Evolutionary conservation across 129 eudicot genomes (phyloP), one percentile per base, ranked within the genome.

Genomic region (Lactuca sativa): DNA sequence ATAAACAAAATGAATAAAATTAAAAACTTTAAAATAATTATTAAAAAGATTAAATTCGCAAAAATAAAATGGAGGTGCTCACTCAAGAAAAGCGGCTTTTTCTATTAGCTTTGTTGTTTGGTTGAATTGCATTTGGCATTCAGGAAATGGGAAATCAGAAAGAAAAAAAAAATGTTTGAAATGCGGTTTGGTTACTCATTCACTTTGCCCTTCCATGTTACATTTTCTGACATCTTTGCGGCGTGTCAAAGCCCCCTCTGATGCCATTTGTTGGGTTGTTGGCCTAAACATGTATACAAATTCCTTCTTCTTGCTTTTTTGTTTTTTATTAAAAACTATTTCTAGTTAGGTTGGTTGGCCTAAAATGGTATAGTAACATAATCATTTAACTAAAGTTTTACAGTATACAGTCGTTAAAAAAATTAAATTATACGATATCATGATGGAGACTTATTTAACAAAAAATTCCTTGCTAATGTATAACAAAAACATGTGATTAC

Each of bases 191-290:
- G 79, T 72, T 72, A 58, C 64, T 81, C 70, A 69, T 59, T 56
- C 69, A 77, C 64, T 56, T 62, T 77, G 59, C 68, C 79, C 70
- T 72, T 56, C 48, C 54, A 72, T 72, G 48, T 41, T 77, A 53
- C 68, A 73, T 36, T 54, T 69, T 48, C 79, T 67, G 79, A 67
- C 78, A 49, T 76, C 25, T 69, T 67, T 15, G 70, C 56, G 73
- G 53, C 57, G 72, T 59, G 34, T 72, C 60, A 53, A 69, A 69
- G 54, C 61, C 15, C 15, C 52, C 47, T 69, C 74, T 70, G 59
- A 64, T 55, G 76, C 71, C 75, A 66, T 74, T 66, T 82, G 86
- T 82, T 82, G 81, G 86, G 54, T 82, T 66, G 84, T 83, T 83
- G 81, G 72, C 75, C 83, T 70, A 78, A 74, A 80, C 68, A 66